These are phyloP conservation scores for Monosporascus sp. DNA, from an alignment of 2,329 filamentous ascomycete species.

Conservation along the genomic window DNA sequence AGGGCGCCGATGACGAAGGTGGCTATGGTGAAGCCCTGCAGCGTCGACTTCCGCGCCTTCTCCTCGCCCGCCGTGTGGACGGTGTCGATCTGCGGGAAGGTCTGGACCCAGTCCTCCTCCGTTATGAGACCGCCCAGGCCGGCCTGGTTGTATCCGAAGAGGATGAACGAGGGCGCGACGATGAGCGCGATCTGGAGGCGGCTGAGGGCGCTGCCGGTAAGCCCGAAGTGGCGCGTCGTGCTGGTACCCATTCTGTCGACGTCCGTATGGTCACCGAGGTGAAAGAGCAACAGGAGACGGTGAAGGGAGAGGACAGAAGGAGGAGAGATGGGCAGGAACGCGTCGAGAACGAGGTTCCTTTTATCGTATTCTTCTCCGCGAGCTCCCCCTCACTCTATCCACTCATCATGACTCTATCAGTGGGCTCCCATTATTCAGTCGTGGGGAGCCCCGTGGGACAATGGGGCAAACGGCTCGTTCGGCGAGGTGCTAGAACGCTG, in stretches of 20 bases:
- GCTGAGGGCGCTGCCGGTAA: slow-evolving; percentile 30
- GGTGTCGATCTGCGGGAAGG: slow-evolving; percentile 36
- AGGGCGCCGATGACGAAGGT: slow-evolving; percentile 34
- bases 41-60: slow-evolving; percentile 28
- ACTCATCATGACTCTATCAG: neutral
- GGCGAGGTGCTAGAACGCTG: no score
- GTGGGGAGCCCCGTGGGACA: neutral
- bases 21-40: slow-evolving; percentile 33
- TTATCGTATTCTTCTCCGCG: neutral
- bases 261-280: slow-evolving; percentile 2
- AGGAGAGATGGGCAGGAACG: neutral
- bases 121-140: slow-evolving; percentile 33
- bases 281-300: neutral
- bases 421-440: neutral
- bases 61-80: slow-evolving; percentile 25
- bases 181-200: slow-evolving; percentile 36
- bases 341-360: neutral
- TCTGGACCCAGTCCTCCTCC: slow-evolving; percentile 28
- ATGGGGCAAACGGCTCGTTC: neutral
- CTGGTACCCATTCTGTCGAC: slow-evolving; percentile 2
- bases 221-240: slow-evolving; percentile 23
- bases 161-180: slow-evolving; percentile 37
- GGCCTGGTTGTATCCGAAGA: slow-evolving; percentile 39
- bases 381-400: neutral
- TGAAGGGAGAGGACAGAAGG: neutral